Conservation (phyloP, 2,329 filamentous ascomycete genomes). For the Blastomyces silverae region DNA sequence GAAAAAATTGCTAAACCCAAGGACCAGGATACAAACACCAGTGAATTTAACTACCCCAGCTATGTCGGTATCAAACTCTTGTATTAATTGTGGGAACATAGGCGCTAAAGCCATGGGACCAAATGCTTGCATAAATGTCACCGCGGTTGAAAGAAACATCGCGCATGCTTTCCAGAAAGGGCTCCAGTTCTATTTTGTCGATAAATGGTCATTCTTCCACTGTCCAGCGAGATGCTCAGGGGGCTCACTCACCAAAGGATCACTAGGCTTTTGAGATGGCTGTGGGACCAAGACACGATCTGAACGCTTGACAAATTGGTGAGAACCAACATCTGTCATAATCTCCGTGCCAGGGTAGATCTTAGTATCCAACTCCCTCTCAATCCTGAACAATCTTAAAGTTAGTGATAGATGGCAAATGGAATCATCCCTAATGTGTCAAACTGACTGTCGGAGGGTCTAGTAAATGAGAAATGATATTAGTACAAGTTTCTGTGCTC, state of each 20-base stretch:
- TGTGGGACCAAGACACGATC: conserved; percentile 46
- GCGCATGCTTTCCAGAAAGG: conserved; percentile 45
- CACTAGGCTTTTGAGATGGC: conserved; percentile 43
- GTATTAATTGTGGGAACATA: conserved; percentile 55
- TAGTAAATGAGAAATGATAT: conserved; percentile 13
- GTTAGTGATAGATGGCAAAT: not conserved
- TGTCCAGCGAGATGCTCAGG: not conserved
- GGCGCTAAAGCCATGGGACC: conserved; percentile 51
- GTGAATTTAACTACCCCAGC: conserved; percentile 52
- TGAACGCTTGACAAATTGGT: conserved; percentile 54
- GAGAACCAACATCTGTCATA: conserved; percentile 55
- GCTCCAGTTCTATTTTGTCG: conserved; percentile 41
- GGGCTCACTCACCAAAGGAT: conserved; percentile 37
- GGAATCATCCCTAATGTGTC: no score
- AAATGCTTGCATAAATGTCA: conserved; percentile 50
- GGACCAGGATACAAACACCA: conserved; percentile 50
- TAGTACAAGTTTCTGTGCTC: not conserved
- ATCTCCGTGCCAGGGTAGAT: conserved; percentile 54
- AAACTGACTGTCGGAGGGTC: conserved; percentile 25
- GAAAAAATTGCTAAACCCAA: conserved; percentile 56
- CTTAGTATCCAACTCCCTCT: conserved; percentile 48
- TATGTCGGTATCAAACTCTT: conserved; percentile 49
- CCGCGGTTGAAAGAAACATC: conserved; percentile 43
- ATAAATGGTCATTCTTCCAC: not conserved
- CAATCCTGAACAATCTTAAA: conserved; percentile 34